A percentile compares a stretch with the other conserved stretches of the same genome.
phyloP scores from a whole-genome alignment of 2,329 filamentous ascomycete genomes.

The Paecilomyces sp. region DNA sequence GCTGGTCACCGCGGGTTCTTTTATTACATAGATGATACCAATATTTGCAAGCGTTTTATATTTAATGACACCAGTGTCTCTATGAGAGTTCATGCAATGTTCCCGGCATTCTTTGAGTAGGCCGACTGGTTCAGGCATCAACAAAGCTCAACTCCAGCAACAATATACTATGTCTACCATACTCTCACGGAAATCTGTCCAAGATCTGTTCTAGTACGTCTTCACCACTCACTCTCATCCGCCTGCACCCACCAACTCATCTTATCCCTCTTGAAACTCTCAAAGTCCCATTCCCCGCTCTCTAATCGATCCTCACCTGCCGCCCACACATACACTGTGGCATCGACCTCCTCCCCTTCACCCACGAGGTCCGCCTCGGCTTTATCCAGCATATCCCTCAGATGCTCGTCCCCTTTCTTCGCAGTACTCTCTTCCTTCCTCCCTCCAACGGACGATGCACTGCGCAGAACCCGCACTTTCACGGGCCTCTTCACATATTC shows the following conservation, averaged over 20 bases:
- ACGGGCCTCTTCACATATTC: conserved; percentile 58
- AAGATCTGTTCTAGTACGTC: neutral
- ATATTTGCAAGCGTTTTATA: neutral
- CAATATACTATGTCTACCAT: neutral
- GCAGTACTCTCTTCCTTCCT: conserved; percentile 15
- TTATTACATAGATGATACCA: neutral
- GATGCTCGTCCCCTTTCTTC: conserved; percentile 25
- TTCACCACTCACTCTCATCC: conserved; percentile 35
- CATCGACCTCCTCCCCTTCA: conserved; percentile 39
- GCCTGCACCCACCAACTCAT: conserved; percentile 52
- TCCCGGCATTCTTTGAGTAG: neutral
- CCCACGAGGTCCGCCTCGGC: conserved; percentile 49
- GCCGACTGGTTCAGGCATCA: neutral
- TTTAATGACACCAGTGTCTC: neutral
- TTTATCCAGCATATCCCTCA: conserved; percentile 34
- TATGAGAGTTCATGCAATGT: neutral
- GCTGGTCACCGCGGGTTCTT: neutral
- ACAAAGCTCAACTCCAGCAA: neutral
- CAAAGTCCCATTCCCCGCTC: conserved; percentile 77
- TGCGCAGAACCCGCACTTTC: conserved; percentile 34
- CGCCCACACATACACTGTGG: conserved; percentile 61
- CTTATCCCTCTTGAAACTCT: conserved; percentile 72
- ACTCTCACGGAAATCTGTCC: neutral
- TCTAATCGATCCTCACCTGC: conserved; percentile 50
- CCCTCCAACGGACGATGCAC: conserved; percentile 13